A percentile compares a stretch with the other conserved stretches of the same genome.
phyloP scores from a whole-genome alignment of 2,329 filamentous ascomycete genomes.

The Claviceps humidiphila region DNA sequence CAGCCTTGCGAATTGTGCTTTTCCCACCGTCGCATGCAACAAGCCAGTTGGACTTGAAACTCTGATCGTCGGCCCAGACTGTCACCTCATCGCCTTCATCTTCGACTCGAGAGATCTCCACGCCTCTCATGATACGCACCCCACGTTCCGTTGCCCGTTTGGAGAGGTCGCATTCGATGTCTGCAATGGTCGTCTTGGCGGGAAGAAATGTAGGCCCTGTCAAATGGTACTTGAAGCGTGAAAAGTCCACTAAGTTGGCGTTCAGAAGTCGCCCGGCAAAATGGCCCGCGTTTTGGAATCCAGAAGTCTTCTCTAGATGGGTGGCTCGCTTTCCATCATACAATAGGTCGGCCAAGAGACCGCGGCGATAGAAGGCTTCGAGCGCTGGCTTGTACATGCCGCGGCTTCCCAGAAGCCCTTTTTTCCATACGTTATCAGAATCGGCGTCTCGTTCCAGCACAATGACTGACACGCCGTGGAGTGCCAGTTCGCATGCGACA shows the following conservation, averaged over 20 bases:
- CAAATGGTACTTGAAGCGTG: constrained; percentile 18
- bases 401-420: constrained; percentile 14
- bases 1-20: constrained; percentile 24
- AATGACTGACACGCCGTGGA: constrained; percentile 20
- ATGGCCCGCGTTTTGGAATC: constrained; percentile 19
- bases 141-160: not conserved
- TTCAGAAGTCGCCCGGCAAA: constrained; percentile 19
- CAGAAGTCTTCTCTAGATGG: constrained; percentile 7
- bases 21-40: constrained; percentile 30
- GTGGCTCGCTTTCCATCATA: constrained; percentile 4
- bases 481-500: constrained; percentile 22
- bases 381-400: constrained; percentile 12
- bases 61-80: constrained; percentile 1
- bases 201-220: not conserved
- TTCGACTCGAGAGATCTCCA: not conserved
- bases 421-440: constrained; percentile 14
- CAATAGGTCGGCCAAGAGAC: constrained; percentile 18
- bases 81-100: not conserved
- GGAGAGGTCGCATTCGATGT: not conserved
- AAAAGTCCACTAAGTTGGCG: constrained; percentile 15
- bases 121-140: not conserved
- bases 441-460: constrained; percentile 19
- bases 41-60: constrained; percentile 20
- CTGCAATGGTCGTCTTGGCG: not conserved
- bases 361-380: constrained; percentile 25